A percentile compares a stretch with the other conserved stretches of the same genome.
These are phyloP conservation scores for Phytophthora sansomeana DNA, from an alignment of 352 stramenopile genomes.

Conservation along the genomic window DNA sequence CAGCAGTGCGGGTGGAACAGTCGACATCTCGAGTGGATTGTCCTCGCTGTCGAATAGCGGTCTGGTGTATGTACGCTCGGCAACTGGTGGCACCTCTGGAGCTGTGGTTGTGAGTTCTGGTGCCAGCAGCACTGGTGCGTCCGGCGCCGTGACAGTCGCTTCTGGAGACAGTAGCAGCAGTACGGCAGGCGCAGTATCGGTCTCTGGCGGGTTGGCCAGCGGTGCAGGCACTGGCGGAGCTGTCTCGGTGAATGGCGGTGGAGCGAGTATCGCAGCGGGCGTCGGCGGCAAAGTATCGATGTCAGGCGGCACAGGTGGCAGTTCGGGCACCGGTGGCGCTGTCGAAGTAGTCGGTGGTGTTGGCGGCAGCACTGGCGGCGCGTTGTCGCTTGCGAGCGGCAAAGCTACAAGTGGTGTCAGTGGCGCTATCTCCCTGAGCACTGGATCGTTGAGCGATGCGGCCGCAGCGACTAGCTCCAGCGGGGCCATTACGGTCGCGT, in stretches of 20 bases:
- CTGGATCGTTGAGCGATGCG: slow-evolving; percentile 2
- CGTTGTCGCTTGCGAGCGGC: slow-evolving; percentile 23
- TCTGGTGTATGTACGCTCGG: slow-evolving; percentile 41
- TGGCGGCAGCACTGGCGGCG: slow-evolving; percentile 24
- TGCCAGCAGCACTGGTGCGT: slow-evolving; percentile 35
- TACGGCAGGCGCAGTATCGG: slow-evolving; percentile 30
- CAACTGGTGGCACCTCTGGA: slow-evolving; percentile 37
- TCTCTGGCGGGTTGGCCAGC: not conserved
- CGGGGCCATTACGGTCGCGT: slow-evolving; percentile 21
- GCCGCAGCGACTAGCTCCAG: slow-evolving; percentile 20
- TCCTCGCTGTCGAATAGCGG: slow-evolving; percentile 48
- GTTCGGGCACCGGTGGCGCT: slow-evolving; percentile 26
- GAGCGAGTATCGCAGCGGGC: slow-evolving; percentile 27
- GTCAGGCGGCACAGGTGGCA: slow-evolving; percentile 27
- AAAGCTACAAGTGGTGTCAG: slow-evolving; percentile 29
- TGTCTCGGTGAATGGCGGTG: slow-evolving; percentile 37
- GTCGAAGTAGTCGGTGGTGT: slow-evolving; percentile 9
- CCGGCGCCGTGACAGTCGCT: slow-evolving; percentile 45
- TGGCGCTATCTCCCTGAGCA: slow-evolving; percentile 15
- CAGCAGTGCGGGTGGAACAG: slow-evolving; percentile 43
- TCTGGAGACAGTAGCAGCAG: slow-evolving; percentile 42
- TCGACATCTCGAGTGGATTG: slow-evolving; percentile 47
- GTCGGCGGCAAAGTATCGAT: slow-evolving; percentile 19
- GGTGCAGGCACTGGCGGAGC: not conserved
- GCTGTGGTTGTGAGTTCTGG: slow-evolving; percentile 30